Percentiles rank a stretch among this genome's conserved stretches.
Evolutionary conservation across 768 basidiomycete genomes (phyloP).

Genomic region (Nidula microcarpa): DNA sequence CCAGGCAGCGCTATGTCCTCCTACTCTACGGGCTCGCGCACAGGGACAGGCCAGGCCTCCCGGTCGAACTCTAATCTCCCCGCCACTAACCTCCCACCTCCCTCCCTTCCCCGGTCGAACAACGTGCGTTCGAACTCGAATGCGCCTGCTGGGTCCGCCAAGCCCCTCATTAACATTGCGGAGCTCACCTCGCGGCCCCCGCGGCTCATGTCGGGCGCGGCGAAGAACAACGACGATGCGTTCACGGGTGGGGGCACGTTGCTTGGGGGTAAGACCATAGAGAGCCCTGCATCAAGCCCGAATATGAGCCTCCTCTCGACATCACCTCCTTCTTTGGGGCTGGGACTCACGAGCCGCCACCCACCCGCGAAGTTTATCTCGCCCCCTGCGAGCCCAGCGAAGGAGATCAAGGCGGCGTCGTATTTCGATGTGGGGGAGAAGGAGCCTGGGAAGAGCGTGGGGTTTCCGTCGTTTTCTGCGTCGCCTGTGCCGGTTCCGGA

Average conservation of each 20-base stretch:
- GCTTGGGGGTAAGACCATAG: slow-evolving; percentile 5
- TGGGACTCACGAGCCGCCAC: slow-evolving; percentile 17
- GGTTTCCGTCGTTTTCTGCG: no score
- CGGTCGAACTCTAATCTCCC: neutral
- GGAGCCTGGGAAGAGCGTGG: neutral
- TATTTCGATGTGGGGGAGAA: neutral
- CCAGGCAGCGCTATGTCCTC: slow-evolving; percentile 61
- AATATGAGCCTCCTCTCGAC: slow-evolving; percentile 7
- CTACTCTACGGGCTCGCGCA: slow-evolving; percentile 20
- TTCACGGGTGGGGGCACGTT: slow-evolving; percentile 37
- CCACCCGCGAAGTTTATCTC: slow-evolving; percentile 33
- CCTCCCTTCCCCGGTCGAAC: neutral
- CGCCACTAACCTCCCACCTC: neutral
- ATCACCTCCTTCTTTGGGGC: slow-evolving; percentile 3
- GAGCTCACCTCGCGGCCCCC: slow-evolving; percentile 26
- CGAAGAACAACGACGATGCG: slow-evolving; percentile 19
- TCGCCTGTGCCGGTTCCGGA: no score
- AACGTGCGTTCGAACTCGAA: neutral
- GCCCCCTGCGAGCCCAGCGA: slow-evolving; percentile 29
- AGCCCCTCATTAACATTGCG: slow-evolving; percentile 52
- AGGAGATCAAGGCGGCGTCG: slow-evolving; percentile 11
- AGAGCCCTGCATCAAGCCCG: slow-evolving; percentile 18
- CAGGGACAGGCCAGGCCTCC: no score
- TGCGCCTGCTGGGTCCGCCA: slow-evolving; percentile 9
- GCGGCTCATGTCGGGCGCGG: slow-evolving; percentile 1